Evolutionary conservation across 129 eudicot species (phyloP).

Genomic region (Ambrosia artemisiifolia): DNA sequence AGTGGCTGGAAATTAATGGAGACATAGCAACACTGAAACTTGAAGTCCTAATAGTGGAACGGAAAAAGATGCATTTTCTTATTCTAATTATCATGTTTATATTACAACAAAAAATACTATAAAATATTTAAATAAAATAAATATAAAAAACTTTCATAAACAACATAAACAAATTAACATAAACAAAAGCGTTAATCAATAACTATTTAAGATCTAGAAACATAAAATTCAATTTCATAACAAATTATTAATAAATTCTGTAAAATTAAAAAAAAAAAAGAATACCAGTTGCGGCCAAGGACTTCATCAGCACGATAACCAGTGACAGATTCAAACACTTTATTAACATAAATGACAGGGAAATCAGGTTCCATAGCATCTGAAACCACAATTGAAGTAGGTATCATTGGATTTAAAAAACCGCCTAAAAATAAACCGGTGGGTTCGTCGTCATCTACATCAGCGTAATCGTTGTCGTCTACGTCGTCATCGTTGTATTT

Average conservation of each 20-base stretch:
- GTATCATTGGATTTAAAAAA: conserved; percentile 58
- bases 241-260: neutral
- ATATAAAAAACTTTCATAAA: too few relatives aligned
- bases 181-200: too few relatives aligned
- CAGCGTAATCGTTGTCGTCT: conserved; percentile 13
- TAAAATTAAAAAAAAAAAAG: neutral
- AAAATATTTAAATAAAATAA: too few relatives aligned
- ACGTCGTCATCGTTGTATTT: conserved; percentile 32
- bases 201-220: too few relatives aligned
- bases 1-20: too few relatives aligned
- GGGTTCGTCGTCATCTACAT: conserved; percentile 24
- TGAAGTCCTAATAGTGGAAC: too few relatives aligned
- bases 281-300: conserved; percentile 89
- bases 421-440: conserved; percentile 23
- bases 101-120: too few relatives aligned
- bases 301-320: conserved; percentile 93
- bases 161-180: too few relatives aligned
- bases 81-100: too few relatives aligned
- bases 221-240: too few relatives aligned
- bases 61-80: too few relatives aligned
- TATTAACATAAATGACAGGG: conserved; percentile 77
- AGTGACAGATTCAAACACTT: conserved; percentile 73
- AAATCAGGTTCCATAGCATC: conserved; percentile 83
- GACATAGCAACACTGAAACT: too few relatives aligned
- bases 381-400: conserved; percentile 74